Conservation (phyloP, 306 rosid species). For the Astragalus membranaceus region DNA sequence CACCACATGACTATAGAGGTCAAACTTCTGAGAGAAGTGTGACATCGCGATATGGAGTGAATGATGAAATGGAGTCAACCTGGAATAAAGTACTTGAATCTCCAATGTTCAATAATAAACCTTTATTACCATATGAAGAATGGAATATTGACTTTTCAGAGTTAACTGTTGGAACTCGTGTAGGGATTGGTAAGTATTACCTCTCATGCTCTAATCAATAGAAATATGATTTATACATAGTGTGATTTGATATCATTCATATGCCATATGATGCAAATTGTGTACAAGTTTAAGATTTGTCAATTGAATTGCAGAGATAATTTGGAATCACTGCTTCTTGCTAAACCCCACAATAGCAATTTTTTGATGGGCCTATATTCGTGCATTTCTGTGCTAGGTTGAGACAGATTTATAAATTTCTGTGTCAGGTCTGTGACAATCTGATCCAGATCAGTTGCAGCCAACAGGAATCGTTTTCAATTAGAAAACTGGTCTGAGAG, state of each 20-base stretch:
- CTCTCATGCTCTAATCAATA: not conserved
- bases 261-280: not conserved
- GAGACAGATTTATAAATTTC: not conserved
- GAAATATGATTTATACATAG: not conserved
- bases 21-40: slow-evolving; percentile 58
- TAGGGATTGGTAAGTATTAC: slow-evolving; percentile 77
- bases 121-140: slow-evolving; percentile 75
- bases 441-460: not conserved
- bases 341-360: not conserved
- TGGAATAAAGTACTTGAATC: slow-evolving; percentile 90
- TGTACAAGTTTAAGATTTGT: not conserved
- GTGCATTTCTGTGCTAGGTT: not conserved
- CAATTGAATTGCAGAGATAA: slow-evolving; percentile 6
- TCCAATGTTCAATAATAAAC: slow-evolving; percentile 56
- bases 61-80: slow-evolving; percentile 60
- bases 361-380: not conserved
- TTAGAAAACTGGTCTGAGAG: not conserved
- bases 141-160: slow-evolving; percentile 95
- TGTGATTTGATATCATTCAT: not conserved
- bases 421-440: slow-evolving; percentile 1
- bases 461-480: not conserved
- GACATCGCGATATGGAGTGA: slow-evolving; percentile 38
- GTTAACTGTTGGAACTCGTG: slow-evolving; percentile 87
- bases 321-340: no score
- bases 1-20: slow-evolving; percentile 78